Evolutionary conservation across 163 green algal species (phyloP).

Genomic region (Scenedesmus sp.): DNA sequence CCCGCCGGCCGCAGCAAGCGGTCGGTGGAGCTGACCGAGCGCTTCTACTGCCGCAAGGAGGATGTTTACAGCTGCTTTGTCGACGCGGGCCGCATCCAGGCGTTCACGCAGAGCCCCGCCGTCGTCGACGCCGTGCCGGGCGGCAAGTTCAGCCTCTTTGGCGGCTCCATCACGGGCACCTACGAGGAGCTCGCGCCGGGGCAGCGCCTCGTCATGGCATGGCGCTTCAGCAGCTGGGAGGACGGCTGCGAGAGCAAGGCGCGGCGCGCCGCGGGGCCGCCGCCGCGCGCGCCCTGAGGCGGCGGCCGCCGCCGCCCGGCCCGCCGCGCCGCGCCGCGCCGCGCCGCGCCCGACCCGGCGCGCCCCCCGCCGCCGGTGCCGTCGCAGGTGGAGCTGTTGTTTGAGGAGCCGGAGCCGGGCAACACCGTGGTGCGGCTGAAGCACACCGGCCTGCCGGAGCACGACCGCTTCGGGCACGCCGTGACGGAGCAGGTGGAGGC

Average conservation of each 20-base stretch:
- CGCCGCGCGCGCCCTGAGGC: too few relatives aligned
- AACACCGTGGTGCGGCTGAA: slow-evolving; percentile 82
- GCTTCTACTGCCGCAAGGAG: slow-evolving; percentile 80
- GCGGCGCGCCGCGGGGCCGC: too few relatives aligned
- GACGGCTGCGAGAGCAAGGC: too few relatives aligned
- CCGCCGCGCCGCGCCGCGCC: too few relatives aligned
- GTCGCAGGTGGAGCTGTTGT: slow-evolving; percentile 73
- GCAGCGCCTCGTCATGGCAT: slow-evolving; percentile 84
- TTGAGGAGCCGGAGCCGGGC: slow-evolving; percentile 85
- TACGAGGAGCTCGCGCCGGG: slow-evolving; percentile 77
- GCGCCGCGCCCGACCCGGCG: too few relatives aligned
- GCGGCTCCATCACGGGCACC: slow-evolving; percentile 74
- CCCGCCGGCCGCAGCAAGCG: slow-evolving; percentile 1
- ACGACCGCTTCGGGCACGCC: slow-evolving; percentile 84
- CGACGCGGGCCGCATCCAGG: slow-evolving; percentile 43
- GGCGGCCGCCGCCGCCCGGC: too few relatives aligned
- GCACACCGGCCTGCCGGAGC: slow-evolving; percentile 87
- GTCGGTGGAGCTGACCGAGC: slow-evolving; percentile 69
- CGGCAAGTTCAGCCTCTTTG: slow-evolving; percentile 83
- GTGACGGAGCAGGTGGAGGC: slow-evolving; percentile 76
- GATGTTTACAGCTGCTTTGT: slow-evolving; percentile 94
- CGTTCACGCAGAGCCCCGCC: slow-evolving; percentile 68
- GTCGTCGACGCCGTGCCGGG: slow-evolving; percentile 56
- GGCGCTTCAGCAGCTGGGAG: slow-evolving; percentile 94
- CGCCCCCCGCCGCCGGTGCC: not conserved